Conservation (phyloP, 2,329 filamentous ascomycete species). For the Claviceps pusilla region DNA sequence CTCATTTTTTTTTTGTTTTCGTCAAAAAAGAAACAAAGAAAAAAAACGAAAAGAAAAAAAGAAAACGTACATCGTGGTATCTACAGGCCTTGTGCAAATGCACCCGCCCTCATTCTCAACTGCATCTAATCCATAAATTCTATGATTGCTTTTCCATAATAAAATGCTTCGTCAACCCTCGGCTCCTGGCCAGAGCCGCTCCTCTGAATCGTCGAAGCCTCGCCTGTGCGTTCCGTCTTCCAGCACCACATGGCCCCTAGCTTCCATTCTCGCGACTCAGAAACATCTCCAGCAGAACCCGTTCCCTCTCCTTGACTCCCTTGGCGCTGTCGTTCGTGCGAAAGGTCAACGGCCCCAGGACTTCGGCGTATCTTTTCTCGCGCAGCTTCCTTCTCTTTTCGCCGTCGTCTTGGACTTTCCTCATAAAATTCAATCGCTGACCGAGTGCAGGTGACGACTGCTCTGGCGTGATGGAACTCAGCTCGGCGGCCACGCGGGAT, state of each 20-base stretch:
- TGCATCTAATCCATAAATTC: background rate
- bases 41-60: background rate
- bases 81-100: background rate
- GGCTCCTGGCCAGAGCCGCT: background rate
- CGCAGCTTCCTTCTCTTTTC: constrained; percentile 36
- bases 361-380: constrained; percentile 46
- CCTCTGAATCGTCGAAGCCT: background rate
- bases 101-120: background rate
- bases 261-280: constrained; percentile 19
- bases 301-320: constrained; percentile 46
- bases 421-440: constrained; percentile 31
- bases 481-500: constrained; percentile 33
- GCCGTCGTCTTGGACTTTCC: constrained; percentile 17
- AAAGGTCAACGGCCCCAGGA: constrained; percentile 52
- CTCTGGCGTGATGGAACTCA: constrained; percentile 25
- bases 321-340: constrained; percentile 41
- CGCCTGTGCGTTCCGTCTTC: background rate
- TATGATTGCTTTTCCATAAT: background rate
- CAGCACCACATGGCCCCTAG: constrained; percentile 12
- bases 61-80: background rate
- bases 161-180: background rate
- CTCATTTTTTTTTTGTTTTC: no score
- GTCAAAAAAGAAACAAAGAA: no score
- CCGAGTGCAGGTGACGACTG: constrained; percentile 18
- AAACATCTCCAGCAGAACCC: constrained; percentile 56